Evolutionary conservation across 148 eudicot genomes (phyloP).

Genomic region (Fagopyrum tataricum): DNA sequence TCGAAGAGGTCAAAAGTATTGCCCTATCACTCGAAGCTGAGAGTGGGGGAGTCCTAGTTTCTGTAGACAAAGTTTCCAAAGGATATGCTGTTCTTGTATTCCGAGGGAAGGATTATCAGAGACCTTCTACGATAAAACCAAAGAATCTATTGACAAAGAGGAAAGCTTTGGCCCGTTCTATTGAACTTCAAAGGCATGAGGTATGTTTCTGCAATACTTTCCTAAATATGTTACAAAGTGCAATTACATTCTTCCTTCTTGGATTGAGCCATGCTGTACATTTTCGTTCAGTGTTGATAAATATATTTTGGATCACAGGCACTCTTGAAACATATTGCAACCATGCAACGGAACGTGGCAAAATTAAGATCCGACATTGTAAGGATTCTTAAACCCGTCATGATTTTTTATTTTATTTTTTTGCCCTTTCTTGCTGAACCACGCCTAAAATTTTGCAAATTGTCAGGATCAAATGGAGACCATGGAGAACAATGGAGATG

Average conservation of each 20-base stretch:
- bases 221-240: background rate
- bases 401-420: background rate
- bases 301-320: constrained; percentile 47
- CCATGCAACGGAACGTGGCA: constrained; percentile 47
- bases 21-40: constrained; percentile 92
- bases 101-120: constrained; percentile 73
- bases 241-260: background rate
- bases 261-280: background rate
- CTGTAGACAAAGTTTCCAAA: constrained; percentile 89
- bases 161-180: constrained; percentile 91
- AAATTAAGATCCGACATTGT: constrained; percentile 77
- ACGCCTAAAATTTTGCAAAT: background rate
- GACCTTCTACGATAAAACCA: constrained; percentile 72
- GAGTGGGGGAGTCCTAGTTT: constrained; percentile 90
- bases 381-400: constrained; percentile 17
- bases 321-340: constrained; percentile 56
- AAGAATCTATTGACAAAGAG: constrained; percentile 90
- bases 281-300: constrained; percentile 11
- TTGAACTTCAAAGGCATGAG: constrained; percentile 92
- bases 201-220: constrained; percentile 26
- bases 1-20: constrained; percentile 65
- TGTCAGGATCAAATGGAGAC: constrained; percentile 56
- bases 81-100: constrained; percentile 88
- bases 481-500: constrained; percentile 38
- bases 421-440: background rate